These are phyloP conservation scores for Marvania coccoides DNA, from an alignment of 139 green algal species.

Conservation along the genomic window DNA sequence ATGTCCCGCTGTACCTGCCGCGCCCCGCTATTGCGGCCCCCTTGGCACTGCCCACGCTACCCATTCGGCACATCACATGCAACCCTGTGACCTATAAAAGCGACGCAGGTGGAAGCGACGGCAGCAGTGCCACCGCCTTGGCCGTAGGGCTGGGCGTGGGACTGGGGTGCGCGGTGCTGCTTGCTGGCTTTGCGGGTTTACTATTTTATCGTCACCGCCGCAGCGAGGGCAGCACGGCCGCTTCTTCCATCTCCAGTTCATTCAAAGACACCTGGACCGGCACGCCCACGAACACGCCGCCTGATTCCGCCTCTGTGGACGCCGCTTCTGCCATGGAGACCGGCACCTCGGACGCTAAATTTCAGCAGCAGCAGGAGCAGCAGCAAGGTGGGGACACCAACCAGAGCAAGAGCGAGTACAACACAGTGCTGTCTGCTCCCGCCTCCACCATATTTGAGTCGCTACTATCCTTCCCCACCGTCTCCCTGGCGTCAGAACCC, in stretches of 20 bases:
- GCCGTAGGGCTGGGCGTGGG: not conserved
- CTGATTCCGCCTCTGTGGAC: too few species aligned
- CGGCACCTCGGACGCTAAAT: not conserved
- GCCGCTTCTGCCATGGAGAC: not conserved
- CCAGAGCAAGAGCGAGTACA: not conserved
- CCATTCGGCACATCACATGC: not conserved
- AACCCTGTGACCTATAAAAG: not conserved
- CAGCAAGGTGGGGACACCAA: not conserved
- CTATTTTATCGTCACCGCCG: not conserved
- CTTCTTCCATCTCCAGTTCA: too few species aligned
- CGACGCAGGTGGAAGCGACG: not conserved
- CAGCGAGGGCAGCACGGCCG: not conserved
- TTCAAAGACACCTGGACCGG: too few species aligned
- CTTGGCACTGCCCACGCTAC: not conserved
- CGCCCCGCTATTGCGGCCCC: not conserved
- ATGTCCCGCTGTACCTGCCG: not conserved
- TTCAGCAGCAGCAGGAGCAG: not conserved
- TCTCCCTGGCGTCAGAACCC: too few species aligned
- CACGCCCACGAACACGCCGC: too few species aligned
- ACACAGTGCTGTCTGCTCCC: not conserved
- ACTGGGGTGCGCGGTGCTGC: not conserved
- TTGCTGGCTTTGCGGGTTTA: not conserved
- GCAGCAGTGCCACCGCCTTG: not conserved
- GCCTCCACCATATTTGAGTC: not conserved
- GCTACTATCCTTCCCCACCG: not conserved